Evolutionary conservation across 495 filamentous ascomycete species (phyloP).

Genomic region (Lentithecium fluviatile): DNA sequence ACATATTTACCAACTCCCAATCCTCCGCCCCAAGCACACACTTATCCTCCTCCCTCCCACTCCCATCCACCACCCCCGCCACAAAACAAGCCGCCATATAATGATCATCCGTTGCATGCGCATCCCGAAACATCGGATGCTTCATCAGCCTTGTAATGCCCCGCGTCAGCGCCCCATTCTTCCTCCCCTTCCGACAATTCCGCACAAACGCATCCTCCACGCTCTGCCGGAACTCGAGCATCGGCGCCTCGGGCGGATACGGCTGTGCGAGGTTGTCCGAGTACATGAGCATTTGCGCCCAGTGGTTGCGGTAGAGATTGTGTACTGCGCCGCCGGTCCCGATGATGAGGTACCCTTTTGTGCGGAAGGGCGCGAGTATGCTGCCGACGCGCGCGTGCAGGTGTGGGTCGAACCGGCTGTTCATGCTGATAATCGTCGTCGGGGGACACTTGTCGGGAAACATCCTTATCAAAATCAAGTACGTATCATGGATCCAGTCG

Average conservation of each 20-base stretch:
- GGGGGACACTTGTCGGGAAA: slow-evolving; percentile 58
- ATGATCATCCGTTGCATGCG: slow-evolving; percentile 64
- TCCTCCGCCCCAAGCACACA: slow-evolving; percentile 54
- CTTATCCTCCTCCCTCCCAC: slow-evolving; percentile 48
- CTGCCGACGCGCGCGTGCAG: slow-evolving; percentile 57
- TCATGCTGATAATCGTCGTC: slow-evolving; percentile 58
- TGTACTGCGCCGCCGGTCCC: slow-evolving; percentile 64
- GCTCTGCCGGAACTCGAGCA: slow-evolving; percentile 60
- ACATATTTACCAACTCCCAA: slow-evolving; percentile 67
- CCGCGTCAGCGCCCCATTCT: slow-evolving; percentile 50
- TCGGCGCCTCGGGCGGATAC: slow-evolving; percentile 54
- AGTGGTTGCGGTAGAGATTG: slow-evolving; percentile 63
- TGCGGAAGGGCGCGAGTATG: slow-evolving; percentile 52
- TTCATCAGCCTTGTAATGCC: slow-evolving; percentile 60
- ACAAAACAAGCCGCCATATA: slow-evolving; percentile 61
- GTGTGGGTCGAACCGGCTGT: slow-evolving; percentile 60
- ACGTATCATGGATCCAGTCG: slow-evolving; percentile 67
- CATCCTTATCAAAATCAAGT: slow-evolving; percentile 63
- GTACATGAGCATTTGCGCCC: slow-evolving; percentile 59
- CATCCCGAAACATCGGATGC: slow-evolving; percentile 58
- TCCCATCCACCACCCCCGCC: slow-evolving; percentile 53
- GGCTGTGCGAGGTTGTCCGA: slow-evolving; percentile 60
- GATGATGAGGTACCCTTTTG: slow-evolving; percentile 54
- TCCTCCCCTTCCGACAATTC: slow-evolving; percentile 29
- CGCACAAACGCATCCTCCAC: slow-evolving; percentile 55